Percentiles rank a stretch among this genome's conserved stretches.
Conservation (phyloP, 768 basidiomycete genomes). For the Mycena epipterygia region DNA sequence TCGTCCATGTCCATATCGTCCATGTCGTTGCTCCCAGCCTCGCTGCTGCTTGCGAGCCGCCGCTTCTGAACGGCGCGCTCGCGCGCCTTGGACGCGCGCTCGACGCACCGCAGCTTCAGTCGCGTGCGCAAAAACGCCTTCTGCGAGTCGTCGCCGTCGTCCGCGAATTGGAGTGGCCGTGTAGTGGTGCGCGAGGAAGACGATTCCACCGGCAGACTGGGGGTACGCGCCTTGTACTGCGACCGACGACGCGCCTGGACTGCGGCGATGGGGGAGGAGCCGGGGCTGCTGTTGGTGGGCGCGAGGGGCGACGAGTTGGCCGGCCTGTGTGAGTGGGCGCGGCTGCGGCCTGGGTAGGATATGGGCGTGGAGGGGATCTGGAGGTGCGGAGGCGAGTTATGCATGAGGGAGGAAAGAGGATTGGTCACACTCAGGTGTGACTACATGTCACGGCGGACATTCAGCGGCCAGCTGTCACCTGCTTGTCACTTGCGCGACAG, state of each 20-base stretch:
- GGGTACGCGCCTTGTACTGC: constrained; percentile 64
- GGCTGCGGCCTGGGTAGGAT: background rate
- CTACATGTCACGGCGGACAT: no score
- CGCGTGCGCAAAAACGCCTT: constrained; percentile 70
- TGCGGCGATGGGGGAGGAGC: constrained; percentile 59
- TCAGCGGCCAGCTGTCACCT: no score
- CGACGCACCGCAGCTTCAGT: constrained; percentile 72
- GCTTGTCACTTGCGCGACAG: no score
- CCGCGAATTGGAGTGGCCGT: constrained; percentile 25
- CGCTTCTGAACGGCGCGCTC: constrained; percentile 57
- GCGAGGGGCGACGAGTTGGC: constrained; percentile 33
- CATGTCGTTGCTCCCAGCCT: constrained; percentile 59
- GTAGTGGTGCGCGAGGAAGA: constrained; percentile 33
- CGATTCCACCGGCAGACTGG: constrained; percentile 46
- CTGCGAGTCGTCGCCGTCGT: constrained; percentile 58
- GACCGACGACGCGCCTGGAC: constrained; percentile 64
- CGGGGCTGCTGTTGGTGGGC: constrained; percentile 23
- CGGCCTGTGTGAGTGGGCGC: constrained; percentile 15
- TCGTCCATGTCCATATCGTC: constrained; percentile 71
- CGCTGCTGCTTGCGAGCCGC: constrained; percentile 62
- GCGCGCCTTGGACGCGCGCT: constrained; percentile 70
- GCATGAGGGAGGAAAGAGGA: background rate
- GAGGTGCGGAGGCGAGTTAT: background rate
- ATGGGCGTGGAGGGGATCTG: constrained; percentile 13
- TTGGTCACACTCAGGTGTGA: background rate